Conservation (phyloP, 2,329 filamentous ascomycete genomes). For the Aspergillus neotritici region DNA sequence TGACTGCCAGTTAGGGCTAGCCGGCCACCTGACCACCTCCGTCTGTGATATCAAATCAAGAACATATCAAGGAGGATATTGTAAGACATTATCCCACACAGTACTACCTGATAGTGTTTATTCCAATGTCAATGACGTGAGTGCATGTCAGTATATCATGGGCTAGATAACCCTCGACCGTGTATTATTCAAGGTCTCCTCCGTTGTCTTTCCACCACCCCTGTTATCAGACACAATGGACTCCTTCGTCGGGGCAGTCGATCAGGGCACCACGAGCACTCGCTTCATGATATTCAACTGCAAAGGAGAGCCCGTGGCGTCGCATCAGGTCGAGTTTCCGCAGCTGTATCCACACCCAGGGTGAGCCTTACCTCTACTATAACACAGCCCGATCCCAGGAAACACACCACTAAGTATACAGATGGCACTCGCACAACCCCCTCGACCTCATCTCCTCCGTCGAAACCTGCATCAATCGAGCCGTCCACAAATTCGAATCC, state of each 20-base stretch:
- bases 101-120: too few relatives aligned
- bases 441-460: slow-evolving; percentile 68
- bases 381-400: not conserved
- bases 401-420: slow-evolving; percentile 28
- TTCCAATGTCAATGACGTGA: too few relatives aligned
- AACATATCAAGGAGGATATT: too few relatives aligned
- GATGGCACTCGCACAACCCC: slow-evolving; percentile 87
- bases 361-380: slow-evolving; percentile 46
- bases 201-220: not conserved
- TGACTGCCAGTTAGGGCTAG: too few relatives aligned
- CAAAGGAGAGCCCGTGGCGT: slow-evolving; percentile 68
- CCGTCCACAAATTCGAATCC: slow-evolving; percentile 61
- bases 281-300: slow-evolving; percentile 85
- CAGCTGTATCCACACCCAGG: slow-evolving; percentile 81
- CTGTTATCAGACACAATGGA: slow-evolving; percentile 16
- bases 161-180: too few relatives aligned
- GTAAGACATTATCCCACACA: too few relatives aligned
- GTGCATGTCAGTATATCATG: too few relatives aligned
- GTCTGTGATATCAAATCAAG: too few relatives aligned
- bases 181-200: too few relatives aligned
- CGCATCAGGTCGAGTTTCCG: slow-evolving; percentile 78
- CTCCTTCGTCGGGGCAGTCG: slow-evolving; percentile 73
- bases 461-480: slow-evolving; percentile 69
- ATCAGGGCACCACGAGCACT: slow-evolving; percentile 84
- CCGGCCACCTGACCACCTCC: too few relatives aligned